These are phyloP conservation scores for Psilocybe tampanensis DNA, from an alignment of 768 basidiomycete species.

Conservation along the genomic window DNA sequence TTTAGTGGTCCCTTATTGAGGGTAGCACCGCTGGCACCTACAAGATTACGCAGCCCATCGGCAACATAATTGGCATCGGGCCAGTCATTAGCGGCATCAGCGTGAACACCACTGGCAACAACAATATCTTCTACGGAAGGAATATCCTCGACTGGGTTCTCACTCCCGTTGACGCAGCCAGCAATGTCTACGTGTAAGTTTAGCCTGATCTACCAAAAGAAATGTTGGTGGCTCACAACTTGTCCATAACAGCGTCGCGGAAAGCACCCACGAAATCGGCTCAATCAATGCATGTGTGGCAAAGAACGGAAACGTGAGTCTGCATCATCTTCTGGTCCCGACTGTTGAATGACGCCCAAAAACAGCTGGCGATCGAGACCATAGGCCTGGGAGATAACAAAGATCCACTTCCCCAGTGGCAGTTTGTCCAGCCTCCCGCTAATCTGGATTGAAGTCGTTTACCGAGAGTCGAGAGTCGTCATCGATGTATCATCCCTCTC, in stretches of 20 bases:
- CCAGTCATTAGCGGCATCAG: background rate
- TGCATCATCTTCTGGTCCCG: background rate
- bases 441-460: background rate
- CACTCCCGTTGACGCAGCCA: background rate
- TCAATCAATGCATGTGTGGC: background rate
- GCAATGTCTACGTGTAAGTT: background rate
- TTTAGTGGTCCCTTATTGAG: background rate
- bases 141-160: constrained; percentile 3
- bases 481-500: too few relatives aligned
- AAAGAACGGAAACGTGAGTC: background rate
- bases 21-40: background rate
- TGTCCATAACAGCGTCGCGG: background rate
- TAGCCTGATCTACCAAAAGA: background rate
- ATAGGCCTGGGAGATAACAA: background rate
- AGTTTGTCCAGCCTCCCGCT: background rate
- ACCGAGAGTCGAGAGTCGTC: too few relatives aligned
- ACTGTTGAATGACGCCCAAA: background rate
- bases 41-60: background rate
- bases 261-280: background rate
- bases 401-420: background rate
- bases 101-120: background rate
- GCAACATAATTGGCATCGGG: background rate
- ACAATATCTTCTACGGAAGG: background rate
- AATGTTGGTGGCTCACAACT: background rate
- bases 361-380: background rate